Evolutionary conservation across 2,329 filamentous ascomycete genomes (phyloP).

Genomic region (Cercospora sp.): DNA sequence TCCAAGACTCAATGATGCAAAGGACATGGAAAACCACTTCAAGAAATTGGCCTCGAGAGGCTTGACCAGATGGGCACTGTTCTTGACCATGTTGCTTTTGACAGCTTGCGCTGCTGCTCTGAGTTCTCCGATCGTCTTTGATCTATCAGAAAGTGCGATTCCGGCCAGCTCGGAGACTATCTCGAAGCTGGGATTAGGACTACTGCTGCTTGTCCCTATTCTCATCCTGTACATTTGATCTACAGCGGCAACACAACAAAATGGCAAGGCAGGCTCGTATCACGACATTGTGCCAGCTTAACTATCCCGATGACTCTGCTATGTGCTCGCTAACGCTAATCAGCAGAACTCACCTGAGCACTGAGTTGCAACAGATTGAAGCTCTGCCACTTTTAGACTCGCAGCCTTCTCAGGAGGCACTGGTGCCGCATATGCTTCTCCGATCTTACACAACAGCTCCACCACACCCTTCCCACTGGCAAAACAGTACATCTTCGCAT

Average conservation of each 20-base stretch:
- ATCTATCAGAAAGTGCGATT: neutral
- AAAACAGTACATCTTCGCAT: conserved; percentile 52
- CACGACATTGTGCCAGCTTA: neutral
- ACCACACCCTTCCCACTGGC: conserved; percentile 52
- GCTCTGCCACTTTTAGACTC: neutral
- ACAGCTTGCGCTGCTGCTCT: neutral
- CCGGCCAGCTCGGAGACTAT: neutral
- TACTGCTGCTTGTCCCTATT: neutral
- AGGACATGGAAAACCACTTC: conserved; percentile 15
- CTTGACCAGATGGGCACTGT: conserved; percentile 14
- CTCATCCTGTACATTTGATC: neutral
- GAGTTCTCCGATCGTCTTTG: neutral
- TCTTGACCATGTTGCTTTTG: neutral
- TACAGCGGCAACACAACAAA: neutral
- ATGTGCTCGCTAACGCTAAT: neutral
- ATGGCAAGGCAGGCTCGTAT: neutral
- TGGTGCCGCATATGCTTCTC: conserved; percentile 25
- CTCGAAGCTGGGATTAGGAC: neutral
- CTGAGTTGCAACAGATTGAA: neutral
- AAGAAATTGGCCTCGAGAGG: conserved; percentile 12
- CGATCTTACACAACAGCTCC: conserved; percentile 46
- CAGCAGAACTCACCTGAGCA: neutral
- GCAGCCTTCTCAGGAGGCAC: conserved; percentile 30
- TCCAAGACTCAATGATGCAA: conserved; percentile 25
- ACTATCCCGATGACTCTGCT: neutral